Base-by-base conservation (phyloP, 768 basidiomycete genomes). In the Ephemerocybe angulata region DNA sequence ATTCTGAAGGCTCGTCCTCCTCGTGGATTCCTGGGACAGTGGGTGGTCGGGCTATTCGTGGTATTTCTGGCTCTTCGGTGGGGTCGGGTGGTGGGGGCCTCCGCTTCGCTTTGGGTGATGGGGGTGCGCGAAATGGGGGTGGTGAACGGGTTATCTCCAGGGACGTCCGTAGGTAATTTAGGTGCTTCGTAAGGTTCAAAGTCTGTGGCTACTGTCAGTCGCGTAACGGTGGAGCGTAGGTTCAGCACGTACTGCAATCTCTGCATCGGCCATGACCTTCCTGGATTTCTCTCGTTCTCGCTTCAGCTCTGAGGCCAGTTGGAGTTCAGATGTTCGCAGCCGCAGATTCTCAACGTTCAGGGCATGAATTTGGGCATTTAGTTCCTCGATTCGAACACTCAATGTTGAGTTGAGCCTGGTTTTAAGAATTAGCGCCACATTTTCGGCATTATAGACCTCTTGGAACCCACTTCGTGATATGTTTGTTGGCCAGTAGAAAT, bases 401-500 rank as follows among this genome's bases (percentile, higher is more conserved):
- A 93, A 77, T 17, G 88, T 90, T 40, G 90, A 90, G 73, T 93
- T 93, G 59, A 92, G 84, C 67, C 90, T 92, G 61, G 6, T 27
- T 25, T 43, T 19, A 21, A 40, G 22, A 17, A 27, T 48, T 30
- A 37, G 41, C 28, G 35, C 64, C 25, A 13, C 21, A 27, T 13
- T 22, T 40, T 15, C 6, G 6, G n/a, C 21, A 44, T 44, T 35
- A 46, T 28, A 54, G 33, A 21, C 17, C 12, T 35, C 27, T 37
- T 17, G 0, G n/a, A 27, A 68, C 80, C 35, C 62, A 91, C 90
- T 92, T 93, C 24, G 90, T 91, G 66, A 93, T 93, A 72, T 92
- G 90, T 71, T 91, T 92, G 73, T 93, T 93, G 55, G 90, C 89
- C 56, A 91, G 85, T 21, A 93, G 77, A 64, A 91, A 92, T 74